Evolutionary conservation across 2,329 filamentous ascomycete species (phyloP), one percentile per base, ranked within the genome.

Genomic region (Biscogniauxia sp.): DNA sequence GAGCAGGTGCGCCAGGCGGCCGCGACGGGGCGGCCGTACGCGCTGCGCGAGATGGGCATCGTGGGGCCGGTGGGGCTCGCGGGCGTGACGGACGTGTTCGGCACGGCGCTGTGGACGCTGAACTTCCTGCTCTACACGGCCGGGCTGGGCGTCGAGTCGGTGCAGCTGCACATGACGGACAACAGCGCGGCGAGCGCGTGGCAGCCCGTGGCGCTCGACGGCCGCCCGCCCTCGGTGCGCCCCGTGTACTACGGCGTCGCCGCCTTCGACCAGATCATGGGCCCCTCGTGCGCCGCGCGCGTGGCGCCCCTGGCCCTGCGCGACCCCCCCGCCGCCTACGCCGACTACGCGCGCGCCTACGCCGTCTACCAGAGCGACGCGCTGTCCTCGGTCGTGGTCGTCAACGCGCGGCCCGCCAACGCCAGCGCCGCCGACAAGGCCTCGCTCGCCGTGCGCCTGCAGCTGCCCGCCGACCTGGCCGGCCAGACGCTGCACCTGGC

Each of bases 101-200:
- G 77, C 45, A 77, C 79, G n/a, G 74, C 79, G 17, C 73, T 83
- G 17, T 83, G 80, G 80, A 78, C 78, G 9, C 74, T 83, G 55
- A 83, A 83, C 71, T 83, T 82, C 71, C 77, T 82, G 63, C 73
- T 80, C 15, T 83, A 82, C 69, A 72, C 77, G 3, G 79, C 81
- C 7, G 76, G 76, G 5, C 73, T 81, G 50, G 79, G 79, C 61
- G 76, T 83, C 56, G 71, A 75, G 0, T 78, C 77, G 8, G 79
- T 83, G 2, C 75, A 81, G 62, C 78, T 83, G 74, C 81, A 83
- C 74, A 82, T 83, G 80, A 83, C 80, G 9, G 79, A 81, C 69
- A 81, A 81, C 69, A 81, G 80, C 61, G 79, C 79, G 64, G 78
- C 80, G 6, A 76, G 76, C 58, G 78, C 80, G 1, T 83, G 81